Base-by-base conservation (phyloP, 306 rosid species). In the Abrus precatorius region DNA sequence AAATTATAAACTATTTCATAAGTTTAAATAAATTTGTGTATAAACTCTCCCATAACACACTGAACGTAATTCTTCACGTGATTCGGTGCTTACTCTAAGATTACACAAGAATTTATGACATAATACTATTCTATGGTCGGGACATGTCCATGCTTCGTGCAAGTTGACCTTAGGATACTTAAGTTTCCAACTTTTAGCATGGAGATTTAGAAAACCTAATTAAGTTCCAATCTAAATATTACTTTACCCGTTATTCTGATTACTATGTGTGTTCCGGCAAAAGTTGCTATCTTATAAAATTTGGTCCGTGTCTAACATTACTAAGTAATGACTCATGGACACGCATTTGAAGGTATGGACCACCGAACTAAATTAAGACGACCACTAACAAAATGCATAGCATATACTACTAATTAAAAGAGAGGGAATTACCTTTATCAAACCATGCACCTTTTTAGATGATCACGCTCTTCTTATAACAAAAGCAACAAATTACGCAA, bases 361-460 rank as follows among this genome's bases (percentile, higher is more conserved):
- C 86, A 83, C 85, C 61, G 71, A 44, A 75, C n/a, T 68, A 80
- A 54, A 20, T 20, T 20, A 20, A 52, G 69, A 67, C 32, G 48
- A 62, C 64, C 72, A 75, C 76, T 64, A 65, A 63, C 2, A 55
- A 77, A 69, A 74, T 53, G 69, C 72, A 63, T 41, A 54, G 74
- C 38, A 45, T 8, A 72, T 63, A 44, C 69, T 29, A 69, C 54
- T 52, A 27, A 70, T 45, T 29, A 69, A 49, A 83, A 11, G 50
- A 13, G 56, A 20, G 1, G 72, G 59, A 11, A 72, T 78, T 45
- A 43, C 83, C 83, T 80, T 80, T 75, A 83, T 52, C 27, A 75
- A 71, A 76, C 78, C 62, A 86, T 83, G 84, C 79, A 80, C 28
- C 81, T 73, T 75, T 20, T 76, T 76, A 56, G 40, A 76, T 57